Evolutionary conservation across 768 basidiomycete genomes (phyloP), one percentile per base, ranked within the genome.

Genomic region (Kwoniella botswanensis): DNA sequence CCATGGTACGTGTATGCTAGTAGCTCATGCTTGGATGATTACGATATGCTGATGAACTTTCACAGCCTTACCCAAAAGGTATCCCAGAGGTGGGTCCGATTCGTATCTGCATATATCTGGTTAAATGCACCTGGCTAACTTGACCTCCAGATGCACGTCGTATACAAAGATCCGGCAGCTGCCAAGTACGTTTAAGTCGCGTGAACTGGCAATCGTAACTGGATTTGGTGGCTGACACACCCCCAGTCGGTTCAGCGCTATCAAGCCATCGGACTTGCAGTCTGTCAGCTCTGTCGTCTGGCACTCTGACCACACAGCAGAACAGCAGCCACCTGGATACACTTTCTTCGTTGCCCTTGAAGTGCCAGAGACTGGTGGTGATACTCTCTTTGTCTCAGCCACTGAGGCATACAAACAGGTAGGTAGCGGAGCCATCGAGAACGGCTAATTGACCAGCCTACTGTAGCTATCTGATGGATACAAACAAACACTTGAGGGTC

Each of bases 331-430:
- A 6, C 71, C 71, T 18, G 67, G 62, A 21, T 22, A 58, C 13
- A 73, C 71, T 13, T 73, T 73, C 63, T 73, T 73, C 43, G 50
- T 61, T 17, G 60, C 46, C 17, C 22, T 73, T 9, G 65, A 71
- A 57, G 72, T 64, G 53, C 70, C 60, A n/a, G 67, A 72, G 68
- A 67, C 74, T 46, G 88, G 88, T 9, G 88, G 88, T 18, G 88
- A 88, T 81, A 88, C 88, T 1, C 85, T 88, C 71, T 89, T 88
- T 82, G 78, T 86, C 1, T 88, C 88, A 7, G 87, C 88, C 70
- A 88, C 87, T 35, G 88, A 88, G 73, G 88, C 88, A 0, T 89
- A 88, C 83, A 87, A 87, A 29, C 53, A 41, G 11, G 71, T 73
- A 42, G 42, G 63, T 73, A n/a, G 41, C 12, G 7, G 11, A 13